These are phyloP conservation scores for Begonia peltatifolia DNA, from an alignment of 306 rosid species.

Conservation along the genomic window DNA sequence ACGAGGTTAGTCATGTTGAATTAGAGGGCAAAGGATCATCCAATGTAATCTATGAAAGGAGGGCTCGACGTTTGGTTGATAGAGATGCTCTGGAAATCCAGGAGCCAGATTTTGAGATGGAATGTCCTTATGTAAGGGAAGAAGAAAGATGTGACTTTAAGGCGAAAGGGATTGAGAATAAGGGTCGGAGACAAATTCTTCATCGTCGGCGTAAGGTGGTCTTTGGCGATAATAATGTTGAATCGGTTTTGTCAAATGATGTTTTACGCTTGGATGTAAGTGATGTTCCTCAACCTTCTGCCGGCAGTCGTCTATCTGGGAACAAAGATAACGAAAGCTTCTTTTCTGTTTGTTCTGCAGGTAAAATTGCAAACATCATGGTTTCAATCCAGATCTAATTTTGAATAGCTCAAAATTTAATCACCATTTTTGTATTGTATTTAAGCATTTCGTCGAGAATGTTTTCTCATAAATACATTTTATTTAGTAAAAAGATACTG, in stretches of 20 bases:
- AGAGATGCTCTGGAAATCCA: conserved; percentile 8
- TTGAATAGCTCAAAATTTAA: too few species aligned
- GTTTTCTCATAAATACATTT: not conserved
- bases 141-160: conserved; percentile 8
- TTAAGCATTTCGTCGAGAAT: too few species aligned
- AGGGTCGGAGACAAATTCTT: conserved; percentile 16
- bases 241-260: conserved; percentile 12
- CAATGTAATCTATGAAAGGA: conserved; percentile 8
- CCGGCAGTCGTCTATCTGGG: conserved; percentile 14
- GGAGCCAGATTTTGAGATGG: conserved; percentile 1
- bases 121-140: conserved; percentile 8
- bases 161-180: conserved; percentile 7
- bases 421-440: too few species aligned
- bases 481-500: not conserved
- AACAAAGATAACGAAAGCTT: conserved; percentile 14
- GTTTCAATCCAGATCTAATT: too few species aligned
- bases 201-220: conserved; percentile 7
- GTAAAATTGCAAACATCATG: conserved; percentile 7
- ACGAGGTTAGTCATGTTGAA: conserved; percentile 9
- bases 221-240: conserved; percentile 7
- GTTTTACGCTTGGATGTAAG: conserved; percentile 9
- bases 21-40: conserved; percentile 15
- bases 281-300: conserved; percentile 11
- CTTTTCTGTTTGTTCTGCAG: conserved; percentile 17
- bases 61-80: not conserved